Evolutionary conservation across 148 eudicot species (phyloP).

Genomic region (Nyssa sinensis): DNA sequence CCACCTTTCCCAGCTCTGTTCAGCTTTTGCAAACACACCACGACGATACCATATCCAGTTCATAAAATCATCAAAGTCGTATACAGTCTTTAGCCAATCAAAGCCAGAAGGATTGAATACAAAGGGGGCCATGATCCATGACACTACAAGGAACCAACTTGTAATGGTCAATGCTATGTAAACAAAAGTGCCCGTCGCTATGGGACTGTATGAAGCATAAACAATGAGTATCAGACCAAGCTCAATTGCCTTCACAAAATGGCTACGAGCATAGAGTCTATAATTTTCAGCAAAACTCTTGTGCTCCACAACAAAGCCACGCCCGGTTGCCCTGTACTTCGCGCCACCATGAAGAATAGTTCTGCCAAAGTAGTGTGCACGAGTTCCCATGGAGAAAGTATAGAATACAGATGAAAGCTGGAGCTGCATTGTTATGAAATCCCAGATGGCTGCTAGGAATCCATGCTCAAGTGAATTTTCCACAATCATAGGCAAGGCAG

Average conservation of each 20-base stretch:
- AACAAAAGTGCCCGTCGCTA: conserved; percentile 69
- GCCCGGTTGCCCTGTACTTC: conserved; percentile 88
- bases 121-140: conserved; percentile 89
- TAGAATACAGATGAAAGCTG: conserved; percentile 83
- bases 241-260: conserved; percentile 90
- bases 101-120: conserved; percentile 89
- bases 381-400: conserved; percentile 90
- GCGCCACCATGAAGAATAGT: conserved; percentile 96
- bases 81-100: conserved; percentile 92
- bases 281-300: conserved; percentile 84
- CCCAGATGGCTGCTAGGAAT: conserved; percentile 79
- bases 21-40: conserved; percentile 79
- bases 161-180: conserved; percentile 80
- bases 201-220: conserved; percentile 78
- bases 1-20: conserved; percentile 95
- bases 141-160: conserved; percentile 89
- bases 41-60: conserved; percentile 89
- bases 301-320: conserved; percentile 95
- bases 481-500: conserved; percentile 89
- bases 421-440: conserved; percentile 85
- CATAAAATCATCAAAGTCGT: conserved; percentile 87
- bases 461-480: conserved; percentile 85
- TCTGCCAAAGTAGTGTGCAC: conserved; percentile 89
- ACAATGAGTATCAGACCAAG: conserved; percentile 71
- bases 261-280: conserved; percentile 82